Conservation (phyloP, 2,329 filamentous ascomycete species). For the Neopestalotiopsis sp. region DNA sequence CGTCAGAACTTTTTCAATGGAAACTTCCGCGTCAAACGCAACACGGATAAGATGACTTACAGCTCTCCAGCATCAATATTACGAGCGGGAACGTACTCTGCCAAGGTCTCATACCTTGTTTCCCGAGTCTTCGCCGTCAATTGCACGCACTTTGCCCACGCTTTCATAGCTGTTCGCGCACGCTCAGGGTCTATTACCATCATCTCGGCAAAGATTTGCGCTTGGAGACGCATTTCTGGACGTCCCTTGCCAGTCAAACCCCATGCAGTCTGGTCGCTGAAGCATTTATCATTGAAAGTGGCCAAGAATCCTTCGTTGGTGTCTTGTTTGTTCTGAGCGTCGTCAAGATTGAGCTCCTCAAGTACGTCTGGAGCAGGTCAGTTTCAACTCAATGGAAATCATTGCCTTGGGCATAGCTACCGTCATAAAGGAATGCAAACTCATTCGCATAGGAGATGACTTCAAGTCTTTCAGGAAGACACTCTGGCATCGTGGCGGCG, state of each 20-base stretch:
- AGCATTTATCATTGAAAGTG: too few species aligned
- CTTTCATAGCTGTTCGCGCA: conserved; percentile 29
- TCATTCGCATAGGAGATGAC: conserved; percentile 46
- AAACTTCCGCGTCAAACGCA: too few species aligned
- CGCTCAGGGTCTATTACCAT: conserved; percentile 30
- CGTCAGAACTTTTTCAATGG: too few species aligned
- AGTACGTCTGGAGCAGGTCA: too few species aligned
- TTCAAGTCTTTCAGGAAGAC: conserved; percentile 44
- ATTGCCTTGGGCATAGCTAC: not conserved
- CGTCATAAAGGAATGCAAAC: conserved; percentile 46
- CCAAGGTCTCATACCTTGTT: conserved; percentile 27
- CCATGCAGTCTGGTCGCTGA: too few species aligned
- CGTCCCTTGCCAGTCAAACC: not conserved
- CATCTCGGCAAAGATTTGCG: conserved; percentile 33
- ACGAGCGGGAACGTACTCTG: conserved; percentile 34
- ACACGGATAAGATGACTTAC: conserved; percentile 21
- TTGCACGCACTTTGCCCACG: conserved; percentile 30
- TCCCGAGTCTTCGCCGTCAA: conserved; percentile 16
- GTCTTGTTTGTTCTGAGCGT: too few species aligned
- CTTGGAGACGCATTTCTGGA: conserved; percentile 26
- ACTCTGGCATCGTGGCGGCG: conserved; percentile 40
- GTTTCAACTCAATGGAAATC: too few species aligned
- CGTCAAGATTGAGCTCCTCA: too few species aligned
- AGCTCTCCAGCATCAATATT: conserved; percentile 33
- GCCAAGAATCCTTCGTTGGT: too few species aligned